phyloP scores from a whole-genome alignment of 139 green algal genomes.

The Ettlia oleoabundans region DNA sequence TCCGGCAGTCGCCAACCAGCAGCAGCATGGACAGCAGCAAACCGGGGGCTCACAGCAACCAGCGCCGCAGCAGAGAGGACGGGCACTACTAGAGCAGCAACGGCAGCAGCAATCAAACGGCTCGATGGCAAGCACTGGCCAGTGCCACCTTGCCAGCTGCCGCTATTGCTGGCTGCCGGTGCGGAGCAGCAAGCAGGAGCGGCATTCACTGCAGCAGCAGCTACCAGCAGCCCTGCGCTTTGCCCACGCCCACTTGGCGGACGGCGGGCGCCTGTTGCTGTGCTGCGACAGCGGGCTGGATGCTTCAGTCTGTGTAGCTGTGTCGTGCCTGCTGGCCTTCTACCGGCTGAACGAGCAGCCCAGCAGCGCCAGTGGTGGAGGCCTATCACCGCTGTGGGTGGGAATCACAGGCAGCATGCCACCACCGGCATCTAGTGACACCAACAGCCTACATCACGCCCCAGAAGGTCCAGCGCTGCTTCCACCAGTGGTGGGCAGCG shows the following conservation, averaged over 20 bases:
- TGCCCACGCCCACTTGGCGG: background rate
- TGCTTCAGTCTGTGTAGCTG: conserved; percentile 59
- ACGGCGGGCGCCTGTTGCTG: conserved; percentile 10
- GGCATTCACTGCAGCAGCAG: conserved; percentile 12
- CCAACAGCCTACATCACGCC: too few relatives aligned
- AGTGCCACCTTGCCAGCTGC: too few relatives aligned
- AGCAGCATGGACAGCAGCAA: conserved; percentile 5
- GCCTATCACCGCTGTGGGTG: background rate
- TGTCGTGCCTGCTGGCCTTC: conserved; percentile 70
- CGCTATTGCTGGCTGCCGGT: conserved; percentile 18
- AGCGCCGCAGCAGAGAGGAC: background rate
- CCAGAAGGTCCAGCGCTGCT: background rate
- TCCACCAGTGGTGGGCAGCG: background rate
- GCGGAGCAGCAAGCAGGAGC: conserved; percentile 14
- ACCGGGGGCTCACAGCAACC: background rate
- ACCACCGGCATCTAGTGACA: background rate
- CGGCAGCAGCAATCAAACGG: background rate
- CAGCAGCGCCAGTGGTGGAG: background rate
- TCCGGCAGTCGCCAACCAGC: background rate
- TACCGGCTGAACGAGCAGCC: conserved; percentile 32
- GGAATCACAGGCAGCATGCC: background rate
- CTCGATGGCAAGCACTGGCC: too few relatives aligned
- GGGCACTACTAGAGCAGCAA: background rate
- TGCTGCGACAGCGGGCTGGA: conserved; percentile 47
- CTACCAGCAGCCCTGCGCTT: background rate